Percentiles rank a stretch among this genome's conserved stretches.
These are phyloP conservation scores for Jasminum sambac DNA, from an alignment of 257 asterid species.

Conservation along the genomic window DNA sequence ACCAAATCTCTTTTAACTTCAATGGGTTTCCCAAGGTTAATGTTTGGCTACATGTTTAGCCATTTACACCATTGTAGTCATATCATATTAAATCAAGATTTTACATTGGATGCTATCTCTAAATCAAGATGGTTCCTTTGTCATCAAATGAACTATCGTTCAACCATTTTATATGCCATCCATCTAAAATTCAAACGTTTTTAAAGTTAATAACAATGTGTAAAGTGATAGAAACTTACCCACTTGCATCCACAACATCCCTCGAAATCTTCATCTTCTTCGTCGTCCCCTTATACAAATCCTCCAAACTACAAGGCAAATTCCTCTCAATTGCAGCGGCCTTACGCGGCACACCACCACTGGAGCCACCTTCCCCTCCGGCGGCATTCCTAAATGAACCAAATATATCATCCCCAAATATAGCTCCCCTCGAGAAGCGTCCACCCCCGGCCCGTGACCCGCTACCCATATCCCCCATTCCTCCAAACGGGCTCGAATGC, in stretches of 20 bases:
- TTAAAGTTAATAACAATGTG: not conserved
- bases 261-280: conserved; percentile 80
- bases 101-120: not conserved
- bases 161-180: not conserved
- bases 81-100: too few species aligned
- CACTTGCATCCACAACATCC: conserved; percentile 52
- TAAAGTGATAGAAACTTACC: conserved; percentile 32
- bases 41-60: not conserved
- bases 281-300: conserved; percentile 64
- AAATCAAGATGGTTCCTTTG: not conserved
- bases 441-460: conserved; percentile 39
- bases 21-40: not conserved
- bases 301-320: conserved; percentile 70
- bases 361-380: conserved; percentile 43
- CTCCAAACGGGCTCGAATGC: conserved; percentile 45
- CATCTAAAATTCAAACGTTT: not conserved
- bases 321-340: conserved; percentile 57
- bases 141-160: not conserved
- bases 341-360: conserved; percentile 37
- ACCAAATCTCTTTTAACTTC: not conserved
- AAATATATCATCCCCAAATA: conserved; percentile 56
- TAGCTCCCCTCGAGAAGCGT: conserved; percentile 35
- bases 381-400: conserved; percentile 41
- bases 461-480: conserved; percentile 61
- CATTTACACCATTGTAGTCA: not conserved